These are phyloP conservation scores for Sanghuangporus sanghuang DNA, from an alignment of 1,284 basidiomycete genomes.

Conservation along the genomic window DNA sequence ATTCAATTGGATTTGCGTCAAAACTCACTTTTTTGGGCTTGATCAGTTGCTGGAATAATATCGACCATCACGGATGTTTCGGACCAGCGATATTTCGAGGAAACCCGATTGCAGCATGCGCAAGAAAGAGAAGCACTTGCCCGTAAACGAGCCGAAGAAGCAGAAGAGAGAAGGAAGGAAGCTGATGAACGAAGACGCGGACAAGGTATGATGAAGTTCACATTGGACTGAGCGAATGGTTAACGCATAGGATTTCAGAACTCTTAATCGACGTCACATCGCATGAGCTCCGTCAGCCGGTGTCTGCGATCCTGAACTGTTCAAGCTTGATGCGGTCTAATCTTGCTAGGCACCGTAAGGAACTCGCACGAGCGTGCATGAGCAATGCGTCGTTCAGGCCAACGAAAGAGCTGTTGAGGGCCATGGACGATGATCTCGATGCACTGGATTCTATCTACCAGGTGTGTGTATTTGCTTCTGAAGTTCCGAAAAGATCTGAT, in stretches of 20 bases:
- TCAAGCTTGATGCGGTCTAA: conserved; percentile 24
- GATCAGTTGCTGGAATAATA: conserved; percentile 6
- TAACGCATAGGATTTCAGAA: conserved; percentile 15
- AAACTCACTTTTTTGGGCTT: not conserved
- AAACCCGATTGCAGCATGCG: conserved; percentile 22
- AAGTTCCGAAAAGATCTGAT: not conserved
- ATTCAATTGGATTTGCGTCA: too few relatives aligned
- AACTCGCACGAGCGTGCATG: conserved; percentile 22
- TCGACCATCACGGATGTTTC: conserved; percentile 23
- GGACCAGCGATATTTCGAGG: conserved; percentile 24
- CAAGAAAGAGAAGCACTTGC: conserved; percentile 24
- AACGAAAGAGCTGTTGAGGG: conserved; percentile 26
- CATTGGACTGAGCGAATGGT: not conserved
- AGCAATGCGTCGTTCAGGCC: conserved; percentile 25
- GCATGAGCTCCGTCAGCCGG: conserved; percentile 26
- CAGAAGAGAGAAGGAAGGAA: conserved; percentile 22
- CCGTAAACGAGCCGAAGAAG: conserved; percentile 23
- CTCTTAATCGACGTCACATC: conserved; percentile 27
- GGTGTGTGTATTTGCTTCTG: not conserved
- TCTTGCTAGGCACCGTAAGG: conserved; percentile 22
- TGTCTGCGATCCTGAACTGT: conserved; percentile 26
- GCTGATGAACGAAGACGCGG: conserved; percentile 25
- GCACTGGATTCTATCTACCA: conserved; percentile 26
- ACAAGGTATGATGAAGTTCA: conserved; percentile 19
- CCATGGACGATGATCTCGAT: conserved; percentile 32